Percentiles rank a stretch among this genome's conserved stretches.
Evolutionary conservation across 2,329 filamentous ascomycete genomes (phyloP).

Genomic region (Fusarium chaquense): DNA sequence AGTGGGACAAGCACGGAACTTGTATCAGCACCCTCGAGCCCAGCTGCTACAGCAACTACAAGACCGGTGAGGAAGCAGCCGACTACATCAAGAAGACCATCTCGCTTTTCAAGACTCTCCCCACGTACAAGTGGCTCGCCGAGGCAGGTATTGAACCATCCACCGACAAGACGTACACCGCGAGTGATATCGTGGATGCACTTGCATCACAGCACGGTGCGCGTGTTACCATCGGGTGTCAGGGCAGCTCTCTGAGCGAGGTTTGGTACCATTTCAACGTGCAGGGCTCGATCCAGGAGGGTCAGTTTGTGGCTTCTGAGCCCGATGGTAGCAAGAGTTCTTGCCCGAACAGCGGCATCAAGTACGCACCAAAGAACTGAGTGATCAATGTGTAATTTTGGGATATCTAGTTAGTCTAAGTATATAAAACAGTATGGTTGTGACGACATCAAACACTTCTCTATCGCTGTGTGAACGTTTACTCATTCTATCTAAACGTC

Average conservation of each 20-base stretch:
- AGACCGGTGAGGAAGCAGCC: constrained; percentile 72
- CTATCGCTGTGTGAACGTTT: not conserved
- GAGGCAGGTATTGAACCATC: constrained; percentile 71
- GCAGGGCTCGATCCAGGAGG: constrained; percentile 68
- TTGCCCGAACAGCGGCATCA: constrained; percentile 63
- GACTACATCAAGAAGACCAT: constrained; percentile 78
- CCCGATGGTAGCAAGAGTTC: constrained; percentile 66
- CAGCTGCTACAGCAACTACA: constrained; percentile 73
- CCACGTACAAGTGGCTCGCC: constrained; percentile 72
- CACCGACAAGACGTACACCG: constrained; percentile 67
- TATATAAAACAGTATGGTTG: not conserved
- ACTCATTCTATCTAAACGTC: constrained; percentile 33
- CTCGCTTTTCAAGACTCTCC: constrained; percentile 73
- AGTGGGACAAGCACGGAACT: constrained; percentile 81
- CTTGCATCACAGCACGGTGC: constrained; percentile 66
- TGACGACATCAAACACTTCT: not conserved
- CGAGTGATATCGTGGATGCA: constrained; percentile 68
- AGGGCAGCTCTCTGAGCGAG: constrained; percentile 60
- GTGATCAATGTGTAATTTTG: not conserved
- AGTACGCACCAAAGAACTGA: constrained; percentile 47
- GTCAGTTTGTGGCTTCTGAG: constrained; percentile 68
- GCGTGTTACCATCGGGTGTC: constrained; percentile 70
- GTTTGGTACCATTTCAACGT: constrained; percentile 75
- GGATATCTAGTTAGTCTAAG: not conserved
- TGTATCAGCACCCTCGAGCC: constrained; percentile 78